Base-by-base conservation (phyloP, 2,329 filamentous ascomycete species). In the Verticillium alfalfae region DNA sequence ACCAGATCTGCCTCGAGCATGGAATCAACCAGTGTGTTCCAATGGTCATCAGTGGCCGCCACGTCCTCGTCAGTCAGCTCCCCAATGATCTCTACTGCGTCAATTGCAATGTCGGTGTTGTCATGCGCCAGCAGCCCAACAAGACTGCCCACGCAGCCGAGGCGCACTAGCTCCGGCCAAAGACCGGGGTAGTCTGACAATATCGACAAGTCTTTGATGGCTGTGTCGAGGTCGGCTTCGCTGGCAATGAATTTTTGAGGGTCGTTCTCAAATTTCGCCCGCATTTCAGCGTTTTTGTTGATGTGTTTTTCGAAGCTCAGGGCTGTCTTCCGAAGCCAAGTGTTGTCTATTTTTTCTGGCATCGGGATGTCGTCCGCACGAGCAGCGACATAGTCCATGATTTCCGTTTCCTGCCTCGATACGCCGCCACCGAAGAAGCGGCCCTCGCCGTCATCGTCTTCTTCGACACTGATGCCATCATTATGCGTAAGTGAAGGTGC, bases 31-130 rank as follows among this genome's bases (percentile, higher is more conserved):
- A 99, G 77, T 1, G 77, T 80, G 64, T 90, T 86, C 92, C 93
- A 97, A 69, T 97, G 88, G 61, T 86, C 86, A 68, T 93, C 88
- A 63, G 89, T 87, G 2, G 91, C 92, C 52, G 88, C 83, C 2
- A 97, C 92, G 70, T 98, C 94, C 72, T 99, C 93, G 69, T 98
- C 95, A 15, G 92, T 96, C 67, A 98, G 79, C 77, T 99, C 95
- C 61, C 87, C 88, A 58, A 99, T 86, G 56, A 97, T 91, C 77
- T 98, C 91, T 58, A 97, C 88, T 0, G 90, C 91, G 65, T 90
- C 91, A 68, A 98, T 96, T 12, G 95, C 93, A 66, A 99, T 96
- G 71, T 99, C 95, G 0, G 93, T 94, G 73, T 99, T 99, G 69
- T 99, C 95, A 73, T 99, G 95, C 16, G 94, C 89, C 57, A 99